These are phyloP conservation scores for Cladosporium sp. DNA, from an alignment of 2,329 filamentous ascomycete species.

Conservation along the genomic window DNA sequence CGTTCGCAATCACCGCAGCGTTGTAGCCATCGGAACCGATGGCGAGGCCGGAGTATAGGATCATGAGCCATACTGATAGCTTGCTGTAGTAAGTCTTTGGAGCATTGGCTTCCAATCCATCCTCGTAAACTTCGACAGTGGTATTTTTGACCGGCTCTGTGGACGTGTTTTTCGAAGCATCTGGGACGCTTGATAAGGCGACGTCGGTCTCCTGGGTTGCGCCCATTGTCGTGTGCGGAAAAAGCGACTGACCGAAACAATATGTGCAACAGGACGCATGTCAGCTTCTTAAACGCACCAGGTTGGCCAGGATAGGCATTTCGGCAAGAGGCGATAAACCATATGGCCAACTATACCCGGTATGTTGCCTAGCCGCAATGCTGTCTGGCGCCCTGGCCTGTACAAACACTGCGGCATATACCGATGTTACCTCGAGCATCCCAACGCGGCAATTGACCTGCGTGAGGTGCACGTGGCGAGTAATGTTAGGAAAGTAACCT, in stretches of 20 bases:
- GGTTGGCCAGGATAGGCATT: too few species aligned
- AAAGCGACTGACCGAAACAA: neutral
- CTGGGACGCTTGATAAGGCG: neutral
- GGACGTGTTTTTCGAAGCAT: neutral
- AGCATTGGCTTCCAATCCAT: constrained; percentile 13
- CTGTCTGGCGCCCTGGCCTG: too few species aligned
- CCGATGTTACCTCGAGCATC: too few species aligned
- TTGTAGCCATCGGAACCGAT: constrained; percentile 36
- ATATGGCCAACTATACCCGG: too few species aligned
- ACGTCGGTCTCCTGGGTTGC: neutral
- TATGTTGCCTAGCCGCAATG: too few species aligned
- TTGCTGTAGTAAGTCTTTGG: constrained; percentile 24
- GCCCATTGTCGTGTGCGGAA: neutral
- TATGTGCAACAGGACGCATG: too few species aligned
- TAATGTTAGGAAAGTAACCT: too few species aligned
- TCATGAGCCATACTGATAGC: constrained; percentile 31
- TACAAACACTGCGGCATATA: too few species aligned
- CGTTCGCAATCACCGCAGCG: constrained; percentile 32
- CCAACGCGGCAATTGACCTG: too few species aligned
- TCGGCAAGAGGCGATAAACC: too few species aligned
- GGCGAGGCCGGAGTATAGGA: constrained; percentile 33
- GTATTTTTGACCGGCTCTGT: neutral
- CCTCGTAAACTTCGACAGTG: constrained; percentile 20
- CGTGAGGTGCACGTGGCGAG: too few species aligned
- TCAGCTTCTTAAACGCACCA: too few species aligned